phyloP scores from a whole-genome alignment of 345 rosid species.

The Combretum micranthum region DNA sequence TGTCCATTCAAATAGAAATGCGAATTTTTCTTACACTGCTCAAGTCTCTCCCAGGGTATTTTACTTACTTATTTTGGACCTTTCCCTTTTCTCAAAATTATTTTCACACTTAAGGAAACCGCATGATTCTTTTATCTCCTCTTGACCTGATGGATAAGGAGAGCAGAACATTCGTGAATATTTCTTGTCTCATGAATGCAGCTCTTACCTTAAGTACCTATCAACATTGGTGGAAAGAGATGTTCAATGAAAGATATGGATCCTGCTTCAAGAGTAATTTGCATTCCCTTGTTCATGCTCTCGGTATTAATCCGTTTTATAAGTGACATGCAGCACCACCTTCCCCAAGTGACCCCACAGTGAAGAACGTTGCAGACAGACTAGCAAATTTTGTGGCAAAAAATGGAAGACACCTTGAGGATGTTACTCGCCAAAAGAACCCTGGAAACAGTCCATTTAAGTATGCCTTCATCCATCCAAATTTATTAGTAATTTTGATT shows the following conservation, averaged over 20 bases:
- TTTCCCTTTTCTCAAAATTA: background rate
- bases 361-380: constrained; percentile 96
- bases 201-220: constrained; percentile 83
- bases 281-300: constrained; percentile 97
- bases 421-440: constrained; percentile 84
- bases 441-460: constrained; percentile 95
- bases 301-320: constrained; percentile 98
- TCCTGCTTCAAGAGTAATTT: constrained; percentile 96
- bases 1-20: too few species aligned
- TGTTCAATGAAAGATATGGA: constrained; percentile 88
- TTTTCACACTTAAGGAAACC: constrained; percentile 11
- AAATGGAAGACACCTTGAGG: constrained; percentile 92
- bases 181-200: constrained; percentile 92
- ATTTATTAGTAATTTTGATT: background rate
- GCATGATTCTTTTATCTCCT: constrained; percentile 26
- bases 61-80: background rate
- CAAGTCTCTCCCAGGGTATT: background rate
- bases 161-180: constrained; percentile 64
- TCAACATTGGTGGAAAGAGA: constrained; percentile 89
- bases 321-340: constrained; percentile 99
- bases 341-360: constrained; percentile 79
- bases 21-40: too few species aligned
- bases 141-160: constrained; percentile 26
- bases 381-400: constrained; percentile 98
- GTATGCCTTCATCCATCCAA: constrained; percentile 29